These are phyloP conservation scores for Hypsizygus marmoreus DNA, from an alignment of 768 basidiomycete species.

Conservation along the genomic window DNA sequence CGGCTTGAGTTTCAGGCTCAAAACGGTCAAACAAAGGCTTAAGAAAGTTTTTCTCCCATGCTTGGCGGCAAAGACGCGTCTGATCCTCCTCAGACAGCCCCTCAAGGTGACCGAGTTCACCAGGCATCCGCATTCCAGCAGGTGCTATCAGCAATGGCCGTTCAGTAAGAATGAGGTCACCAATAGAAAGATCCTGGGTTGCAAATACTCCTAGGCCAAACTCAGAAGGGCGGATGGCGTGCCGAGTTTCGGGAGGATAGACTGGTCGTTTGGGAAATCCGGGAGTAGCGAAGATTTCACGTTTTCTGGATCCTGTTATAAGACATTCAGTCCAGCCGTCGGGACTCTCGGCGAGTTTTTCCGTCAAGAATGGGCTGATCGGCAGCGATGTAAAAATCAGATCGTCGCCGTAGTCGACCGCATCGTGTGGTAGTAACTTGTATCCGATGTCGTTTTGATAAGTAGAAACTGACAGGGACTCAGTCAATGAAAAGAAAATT, in stretches of 20 bases:
- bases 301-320: constrained; percentile 9
- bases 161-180: constrained; percentile 23
- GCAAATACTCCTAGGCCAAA: constrained; percentile 26
- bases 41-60: constrained; percentile 22
- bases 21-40: constrained; percentile 26
- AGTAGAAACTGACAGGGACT: too few species aligned
- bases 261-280: constrained; percentile 13
- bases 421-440: too few species aligned
- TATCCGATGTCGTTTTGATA: too few species aligned
- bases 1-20: constrained; percentile 21
- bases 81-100: constrained; percentile 7
- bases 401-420: constrained; percentile 13
- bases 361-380: not conserved
- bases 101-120: constrained; percentile 5
- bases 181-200: constrained; percentile 20
- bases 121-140: constrained; percentile 17
- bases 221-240: constrained; percentile 13
- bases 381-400: constrained; percentile 11
- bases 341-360: constrained; percentile 1
- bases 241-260: constrained; percentile 11
- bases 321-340: constrained; percentile 20
- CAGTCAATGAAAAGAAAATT: too few species aligned
- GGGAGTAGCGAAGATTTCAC: constrained; percentile 10
- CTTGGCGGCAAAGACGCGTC: constrained; percentile 11
- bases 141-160: constrained; percentile 23